Evolutionary conservation across 371 early-diverging fungal species (phyloP), one percentile per base, ranked within the genome.

Genomic region (Rhizopus arrhizus): DNA sequence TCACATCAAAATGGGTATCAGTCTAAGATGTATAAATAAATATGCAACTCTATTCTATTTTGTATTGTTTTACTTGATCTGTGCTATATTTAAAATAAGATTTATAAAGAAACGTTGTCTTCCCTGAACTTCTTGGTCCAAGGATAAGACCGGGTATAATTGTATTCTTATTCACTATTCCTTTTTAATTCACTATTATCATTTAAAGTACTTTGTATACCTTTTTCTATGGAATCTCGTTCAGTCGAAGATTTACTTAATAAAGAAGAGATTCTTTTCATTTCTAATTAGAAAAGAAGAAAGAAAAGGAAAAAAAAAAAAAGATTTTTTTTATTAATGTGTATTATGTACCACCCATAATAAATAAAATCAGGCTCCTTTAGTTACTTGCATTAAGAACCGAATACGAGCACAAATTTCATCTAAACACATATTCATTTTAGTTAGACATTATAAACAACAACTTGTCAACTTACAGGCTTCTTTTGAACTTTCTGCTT

Each of bases 401-500:
- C 63, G 54, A 42, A 80, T 73, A 40, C 77, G 64, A 47, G 68
- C 64, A 60, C 76, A 76, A 13, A 80, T 80, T 53, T 80, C 80
- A 65, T 64, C 80, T 80, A 66, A n/a, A 51, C 22, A 22, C 22
- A 32, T n/a, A 13, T 11, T 28, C 13, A 40, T 16, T 43, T 4
- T 28, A 15, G 11, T 13, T 35, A 6, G 7, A 28, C 35, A 28
- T 59, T 12, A 35, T 13, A 11, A 15, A 13, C 9, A 16, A 8
- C 5, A 29, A 32, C 12, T 41, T 47, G 5, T 4, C 3, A 34
- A 83, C 84, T 82, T 83, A 85, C 88, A 70, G 22, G 92, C 90
- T 68, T 88, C 86, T 43, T 89, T 83, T 13, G 84, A 72, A 49
- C 75, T 80, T 31, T 74, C 82, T 1, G 93, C 92, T 64, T 93